Evolutionary conservation across 1,139 yeast species (phyloP).

Genomic region (Pichiaceae sp.): DNA sequence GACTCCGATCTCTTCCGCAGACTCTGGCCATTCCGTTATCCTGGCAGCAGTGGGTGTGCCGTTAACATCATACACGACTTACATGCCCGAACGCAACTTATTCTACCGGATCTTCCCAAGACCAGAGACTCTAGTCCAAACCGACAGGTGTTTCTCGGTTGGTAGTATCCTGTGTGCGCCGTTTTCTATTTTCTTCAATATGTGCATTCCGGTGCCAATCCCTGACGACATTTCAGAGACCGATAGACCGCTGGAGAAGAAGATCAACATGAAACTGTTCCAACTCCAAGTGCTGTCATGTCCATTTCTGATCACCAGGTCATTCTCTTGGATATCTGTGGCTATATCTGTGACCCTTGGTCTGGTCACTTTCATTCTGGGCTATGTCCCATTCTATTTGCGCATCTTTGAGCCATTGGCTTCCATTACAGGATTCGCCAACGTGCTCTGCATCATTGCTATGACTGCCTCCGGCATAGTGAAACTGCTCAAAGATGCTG

Average conservation of each 20-base stretch:
- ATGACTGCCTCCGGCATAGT: slow-evolving; percentile 21
- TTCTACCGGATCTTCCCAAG: slow-evolving; percentile 18
- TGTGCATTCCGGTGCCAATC: slow-evolving; percentile 20
- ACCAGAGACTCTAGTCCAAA: slow-evolving; percentile 6
- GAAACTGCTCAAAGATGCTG: slow-evolving; percentile 19
- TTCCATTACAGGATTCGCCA: slow-evolving; percentile 19
- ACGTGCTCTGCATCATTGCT: slow-evolving; percentile 21
- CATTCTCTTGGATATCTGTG: background rate
- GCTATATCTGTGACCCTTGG: background rate
- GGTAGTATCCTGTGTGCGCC: slow-evolving; percentile 17
- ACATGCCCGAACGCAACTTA: slow-evolving; percentile 1
- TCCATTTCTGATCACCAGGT: slow-evolving; percentile 10
- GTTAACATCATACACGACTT: background rate
- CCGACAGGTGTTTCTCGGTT: background rate
- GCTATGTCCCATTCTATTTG: slow-evolving; percentile 1
- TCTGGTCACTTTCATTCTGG: slow-evolving; percentile 4
- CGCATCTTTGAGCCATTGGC: slow-evolving; percentile 8
- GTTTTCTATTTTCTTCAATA: slow-evolving; percentile 14
- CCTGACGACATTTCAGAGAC: slow-evolving; percentile 8
- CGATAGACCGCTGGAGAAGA: slow-evolving; percentile 9
- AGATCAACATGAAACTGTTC: slow-evolving; percentile 13
- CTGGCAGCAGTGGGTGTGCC: slow-evolving; percentile 2
- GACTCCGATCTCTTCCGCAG: background rate
- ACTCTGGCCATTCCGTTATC: slow-evolving; percentile 6
- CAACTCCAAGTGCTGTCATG: slow-evolving; percentile 17